Base-by-base conservation (phyloP, 2,329 filamentous ascomycete genomes). In the Alternaria sp. region DNA sequence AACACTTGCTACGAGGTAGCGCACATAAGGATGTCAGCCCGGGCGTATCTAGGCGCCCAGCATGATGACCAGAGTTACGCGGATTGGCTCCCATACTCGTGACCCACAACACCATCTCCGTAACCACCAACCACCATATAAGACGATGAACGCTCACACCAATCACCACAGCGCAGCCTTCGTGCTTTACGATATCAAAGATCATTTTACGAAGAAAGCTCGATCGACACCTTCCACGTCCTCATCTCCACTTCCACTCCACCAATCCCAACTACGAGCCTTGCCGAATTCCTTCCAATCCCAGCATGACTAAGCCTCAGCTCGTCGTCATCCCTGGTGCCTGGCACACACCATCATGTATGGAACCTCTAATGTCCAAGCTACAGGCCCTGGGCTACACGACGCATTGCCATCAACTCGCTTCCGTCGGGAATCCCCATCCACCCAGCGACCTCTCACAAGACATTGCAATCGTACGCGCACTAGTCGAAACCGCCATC, bases 291-390 rank as follows among this genome's bases (percentile, higher is more conserved):
- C 26, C 5, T 28, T 8, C 1, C 5, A 28, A 28, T 28, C 4
- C 26, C 2, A 61, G 8, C 33, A 72, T 69, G 63, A 23, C 65
- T 5, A 77, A 77, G 60, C 76, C 76, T 0, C 67, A 72, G 6
- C 67, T 79, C 39, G 68, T 80, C 48, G 62, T 79, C 33, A 56
- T 80, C 4, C 75, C 75, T 5, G 77, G 78, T 5, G 75, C 73
- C 29, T 77, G 73, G 75, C 78, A 80, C 65, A 59, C 62, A 0
- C 75, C 78, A 11, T 56, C 50, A 4, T 65, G 48, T 63, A 76
- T 73, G 56, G 63, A 56, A 2, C 56, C 55, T 7, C 64, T 78
- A 8, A 69, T 56, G 8, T 34, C 44, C 17, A 66, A 70, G n/a
- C 73, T 80, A 17, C 55, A 73, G 49, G 60, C 58, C 6, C 48